phyloP scores from a whole-genome alignment of 2,329 filamentous ascomycete genomes.

The Cladosporium sp. region DNA sequence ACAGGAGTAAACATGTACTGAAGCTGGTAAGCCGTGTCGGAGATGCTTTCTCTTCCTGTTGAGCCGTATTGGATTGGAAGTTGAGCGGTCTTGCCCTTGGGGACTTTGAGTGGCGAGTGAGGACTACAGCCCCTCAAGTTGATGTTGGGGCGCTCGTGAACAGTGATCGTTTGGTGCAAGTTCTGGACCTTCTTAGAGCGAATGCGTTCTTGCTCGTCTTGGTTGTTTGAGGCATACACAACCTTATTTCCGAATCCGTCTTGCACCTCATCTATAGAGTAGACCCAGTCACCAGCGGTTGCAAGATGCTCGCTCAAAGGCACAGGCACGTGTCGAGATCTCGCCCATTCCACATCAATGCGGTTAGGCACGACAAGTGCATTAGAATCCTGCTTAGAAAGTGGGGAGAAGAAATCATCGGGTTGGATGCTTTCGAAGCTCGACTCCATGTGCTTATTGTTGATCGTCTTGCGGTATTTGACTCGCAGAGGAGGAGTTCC shows the following conservation, averaged over 20 bases:
- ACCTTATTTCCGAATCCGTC: conserved; percentile 88
- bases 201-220: conserved; percentile 56
- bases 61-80: conserved; percentile 73
- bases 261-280: conserved; percentile 86
- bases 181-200: conserved; percentile 52
- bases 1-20: conserved; percentile 82
- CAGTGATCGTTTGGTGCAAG: conserved; percentile 75
- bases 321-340: conserved; percentile 72
- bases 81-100: conserved; percentile 67
- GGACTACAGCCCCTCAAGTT: conserved; percentile 75
- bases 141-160: conserved; percentile 81
- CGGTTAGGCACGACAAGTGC: conserved; percentile 60
- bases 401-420: conserved; percentile 77
- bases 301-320: conserved; percentile 88
- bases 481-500: conserved; percentile 91
- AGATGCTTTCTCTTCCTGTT: conserved; percentile 57
- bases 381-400: conserved; percentile 58
- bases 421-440: conserved; percentile 94
- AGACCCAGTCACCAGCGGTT: conserved; percentile 78
- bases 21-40: conserved; percentile 69
- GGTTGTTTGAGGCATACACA: conserved; percentile 71
- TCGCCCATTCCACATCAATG: conserved; percentile 79
- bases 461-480: conserved; percentile 85
- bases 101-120: conserved; percentile 78
- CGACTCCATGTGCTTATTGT: conserved; percentile 78